Base-by-base conservation (phyloP, 345 rosid genomes). In the Ceriops zippeliana region DNA sequence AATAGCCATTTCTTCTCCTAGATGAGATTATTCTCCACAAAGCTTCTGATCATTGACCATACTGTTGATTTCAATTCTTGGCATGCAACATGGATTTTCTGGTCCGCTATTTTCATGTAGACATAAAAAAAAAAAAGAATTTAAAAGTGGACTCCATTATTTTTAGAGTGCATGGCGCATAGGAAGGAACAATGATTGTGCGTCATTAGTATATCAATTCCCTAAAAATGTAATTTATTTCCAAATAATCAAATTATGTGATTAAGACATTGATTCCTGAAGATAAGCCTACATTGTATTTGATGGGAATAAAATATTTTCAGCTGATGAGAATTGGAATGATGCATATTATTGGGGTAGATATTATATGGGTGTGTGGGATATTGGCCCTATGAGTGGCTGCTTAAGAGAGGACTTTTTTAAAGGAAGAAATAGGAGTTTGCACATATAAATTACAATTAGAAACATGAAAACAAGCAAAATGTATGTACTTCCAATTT, bases 331-430 rank as follows among this genome's bases (percentile, higher is more conserved):
- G 49, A 42, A 42, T 13, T 24, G 11, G 11, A 8, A 42, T 31
- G 42, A 21, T 37, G 27, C 46, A 54, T 16, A 35, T 56, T 54
- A n/a, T 62, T 52, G 38, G 15, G 30, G 6, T 30, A 61, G 58
- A 42, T 59, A 61, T 17, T 6, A 63, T 64, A 63, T n/a, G 62
- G 70, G 22, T 59, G 1, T 10, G 58, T 0, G 58, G 58, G 21
- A 53, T 53, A 52, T n/a, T 53, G 26, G 24, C 71, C 27, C 20
- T 19, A 46, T 34, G 75, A 65, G 71, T 52, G 68, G 79, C 69
- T 78, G 82, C 72, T 72, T 73, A 67, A 47, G 54, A 67, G 76
- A 64, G 5, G 80, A 75, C 76, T 66, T 69, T 69, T 66, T 66
- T 19, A 15, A 34, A 3, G 22, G 66, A 31, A 21, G 34, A 21